A percentile compares a stretch with the other conserved stretches of the same genome.
Conservation (phyloP, 1,139 yeast species). For the Spencermartinsiella ligniputridi region DNA sequence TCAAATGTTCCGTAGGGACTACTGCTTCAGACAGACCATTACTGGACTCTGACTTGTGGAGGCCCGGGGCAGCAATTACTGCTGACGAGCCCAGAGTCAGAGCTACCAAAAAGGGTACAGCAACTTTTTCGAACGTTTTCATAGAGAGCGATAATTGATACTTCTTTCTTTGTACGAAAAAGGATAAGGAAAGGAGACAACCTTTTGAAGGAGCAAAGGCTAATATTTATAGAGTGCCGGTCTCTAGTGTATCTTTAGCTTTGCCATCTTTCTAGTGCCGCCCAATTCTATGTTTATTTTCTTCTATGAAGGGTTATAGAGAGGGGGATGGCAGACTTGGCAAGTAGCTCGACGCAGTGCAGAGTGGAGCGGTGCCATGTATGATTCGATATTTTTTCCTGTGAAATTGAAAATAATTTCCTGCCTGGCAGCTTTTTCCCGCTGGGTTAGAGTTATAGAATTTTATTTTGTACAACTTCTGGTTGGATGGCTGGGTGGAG, state of each 20-base stretch:
- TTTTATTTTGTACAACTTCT: too few species aligned
- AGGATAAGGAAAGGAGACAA: not conserved
- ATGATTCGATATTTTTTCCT: not conserved
- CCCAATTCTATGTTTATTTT: not conserved
- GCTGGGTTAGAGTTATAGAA: too few species aligned
- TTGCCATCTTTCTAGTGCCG: not conserved
- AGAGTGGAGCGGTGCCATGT: not conserved
- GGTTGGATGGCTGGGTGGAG: too few species aligned
- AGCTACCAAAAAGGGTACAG: not conserved
- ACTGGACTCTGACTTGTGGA: too few species aligned
- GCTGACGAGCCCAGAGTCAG: not conserved
- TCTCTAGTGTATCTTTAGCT: not conserved
- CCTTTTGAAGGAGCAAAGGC: not conserved
- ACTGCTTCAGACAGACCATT: too few species aligned
- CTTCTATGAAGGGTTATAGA: too few species aligned
- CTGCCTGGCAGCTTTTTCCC: too few species aligned
- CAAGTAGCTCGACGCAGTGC: not conserved
- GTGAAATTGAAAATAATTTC: too few species aligned
- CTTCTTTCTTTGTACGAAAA: too few species aligned
- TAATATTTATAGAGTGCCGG: not conserved
- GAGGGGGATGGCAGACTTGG: not conserved
- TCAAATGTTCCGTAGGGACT: too few species aligned
- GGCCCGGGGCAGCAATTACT: not conserved
- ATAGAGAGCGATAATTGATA: not conserved
- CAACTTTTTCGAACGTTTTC: not conserved